Percentiles rank a stretch among this genome's conserved stretches.
phyloP scores from a whole-genome alignment of 169 alveolate genomes.

The Babesia divergens region DNA sequence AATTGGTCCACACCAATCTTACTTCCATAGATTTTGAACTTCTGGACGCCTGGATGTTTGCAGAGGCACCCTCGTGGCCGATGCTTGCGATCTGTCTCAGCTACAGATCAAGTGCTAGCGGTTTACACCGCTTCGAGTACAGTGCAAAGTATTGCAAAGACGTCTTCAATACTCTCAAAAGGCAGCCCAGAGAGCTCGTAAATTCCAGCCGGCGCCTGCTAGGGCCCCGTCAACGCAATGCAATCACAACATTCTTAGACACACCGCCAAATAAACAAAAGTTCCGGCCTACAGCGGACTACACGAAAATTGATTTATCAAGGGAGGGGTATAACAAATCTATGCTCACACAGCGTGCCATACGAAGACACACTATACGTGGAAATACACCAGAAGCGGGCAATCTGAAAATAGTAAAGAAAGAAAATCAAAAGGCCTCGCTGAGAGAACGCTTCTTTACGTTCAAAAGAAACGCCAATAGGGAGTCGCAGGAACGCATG shows the following conservation, averaged over 20 bases:
- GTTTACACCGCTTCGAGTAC: conserved; percentile 43
- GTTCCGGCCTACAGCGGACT: conserved; percentile 30
- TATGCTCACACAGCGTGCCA: not conserved
- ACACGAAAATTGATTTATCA: not conserved
- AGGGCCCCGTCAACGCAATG: conserved; percentile 58
- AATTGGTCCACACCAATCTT: conserved; percentile 3
- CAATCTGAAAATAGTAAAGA: not conserved
- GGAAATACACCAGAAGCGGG: not conserved
- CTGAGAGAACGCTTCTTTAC: not conserved
- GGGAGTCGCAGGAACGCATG: not conserved
- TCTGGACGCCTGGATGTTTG: conserved; percentile 57
- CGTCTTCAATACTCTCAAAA: conserved; percentile 5
- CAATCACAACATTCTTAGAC: conserved; percentile 54
- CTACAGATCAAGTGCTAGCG: conserved; percentile 56
- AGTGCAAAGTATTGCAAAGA: conserved; percentile 38
- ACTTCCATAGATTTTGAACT: conserved; percentile 48
- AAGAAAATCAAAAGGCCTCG: not conserved
- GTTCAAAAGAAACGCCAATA: not conserved
- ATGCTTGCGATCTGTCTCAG: conserved; percentile 50
- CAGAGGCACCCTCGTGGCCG: conserved; percentile 51
- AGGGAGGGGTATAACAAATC: not conserved
- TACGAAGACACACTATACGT: not conserved
- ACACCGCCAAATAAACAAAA: conserved; percentile 31
- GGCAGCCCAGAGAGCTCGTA: conserved; percentile 59
- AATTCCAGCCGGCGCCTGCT: conserved; percentile 54